Base-by-base conservation (phyloP, 306 rosid species). In the Trifolium dubium region DNA sequence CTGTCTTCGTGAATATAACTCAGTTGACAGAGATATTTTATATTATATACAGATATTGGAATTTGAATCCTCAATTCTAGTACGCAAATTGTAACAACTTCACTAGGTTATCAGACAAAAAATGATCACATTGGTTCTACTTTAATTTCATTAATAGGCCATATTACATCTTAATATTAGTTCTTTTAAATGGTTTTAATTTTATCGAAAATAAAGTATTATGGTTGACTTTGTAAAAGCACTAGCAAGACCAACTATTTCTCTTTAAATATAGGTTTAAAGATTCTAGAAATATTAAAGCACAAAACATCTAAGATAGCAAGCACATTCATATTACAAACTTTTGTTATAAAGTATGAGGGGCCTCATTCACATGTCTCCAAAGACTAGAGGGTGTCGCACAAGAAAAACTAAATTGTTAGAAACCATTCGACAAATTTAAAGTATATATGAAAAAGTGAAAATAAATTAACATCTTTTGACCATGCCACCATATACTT, bases 401-500 rank as follows among this genome's bases (percentile, higher is more conserved):
- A 60, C 15, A 73, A 66, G 78, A 66, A 79, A 79, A 64, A 40
- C 34, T 66, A 40, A 1, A 49, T n/a, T n/a, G 19, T n/a, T 49
- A 49, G 55, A n/a, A n/a, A 0, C 10, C 19, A 14, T 47, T 47
- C 18, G 58, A 70, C 65, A 82, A 1, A 35, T 35, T 35, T 35
- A 35, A 72, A 50, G 79, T 54, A 74, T 31, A 67, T 46, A 82
- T 54, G 79, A 23, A 79, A 77, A 72, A 61, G 71, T 44, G 50
- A 64, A 17, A 10, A 55, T 31, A 73, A 73, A 67, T 71, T 23
- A 67, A 59, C 83, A 30, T 65, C 82, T 77, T 84, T 91, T 83
- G 85, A 91, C 94, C 86, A 79, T 74, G 64, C 84, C 85, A 74
- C 83, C 77, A 23, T 67, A 10, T n/a, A 41, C 30, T 5, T 46